Evolutionary conservation across 2,329 filamentous ascomycete species (phyloP), one percentile per base, ranked within the genome.

Genomic region (Alternaria sp.): DNA sequence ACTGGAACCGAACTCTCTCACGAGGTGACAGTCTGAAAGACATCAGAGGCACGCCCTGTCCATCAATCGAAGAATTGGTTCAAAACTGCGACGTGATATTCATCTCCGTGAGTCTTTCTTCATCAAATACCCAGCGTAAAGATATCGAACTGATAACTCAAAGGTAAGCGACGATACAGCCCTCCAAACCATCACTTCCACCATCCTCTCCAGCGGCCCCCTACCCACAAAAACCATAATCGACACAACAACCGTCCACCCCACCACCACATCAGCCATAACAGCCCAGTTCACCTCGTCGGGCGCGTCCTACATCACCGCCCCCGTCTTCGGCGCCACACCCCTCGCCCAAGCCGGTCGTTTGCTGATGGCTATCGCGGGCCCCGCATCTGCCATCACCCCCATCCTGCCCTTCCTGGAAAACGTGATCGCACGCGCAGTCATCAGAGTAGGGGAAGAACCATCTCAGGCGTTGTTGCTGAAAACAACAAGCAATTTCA

Each of bases 161-260:
- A 12, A 75, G 74, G 66, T 77, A 7, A 84, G 82, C 62, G 79
- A 83, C 32, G 84, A 86, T 56, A 66, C 69, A 0, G 83, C 80
- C 0, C 69, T 85, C 9, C 57, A 79, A 21, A 59, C 68, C 8
- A 69, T 83, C 2, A 60, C 79, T 1, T 47, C 64, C n/a, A 54
- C 71, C 23, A 69, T 79, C n/a, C 32, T 76, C 1, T 21, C 54
- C 0, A 64, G 69, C 30, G 57, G 65, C n/a, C 25, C 62, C 15
- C 46, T 76, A 5, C 69, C 66, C 4, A 74, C 73, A n/a, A 86
- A 86, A 65, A 76, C 82, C 12, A 65, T 86, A 9, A 76, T 84
- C 17, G 85, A 87, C 61, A 85, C 84, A 0, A 85, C 84, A 0
- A 86, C 85, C 0, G 81, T 86, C 1, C 83, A 85, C 57, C 84